Conservation (phyloP, 2,329 filamentous ascomycete species). For the Trichophyton simii region DNA sequence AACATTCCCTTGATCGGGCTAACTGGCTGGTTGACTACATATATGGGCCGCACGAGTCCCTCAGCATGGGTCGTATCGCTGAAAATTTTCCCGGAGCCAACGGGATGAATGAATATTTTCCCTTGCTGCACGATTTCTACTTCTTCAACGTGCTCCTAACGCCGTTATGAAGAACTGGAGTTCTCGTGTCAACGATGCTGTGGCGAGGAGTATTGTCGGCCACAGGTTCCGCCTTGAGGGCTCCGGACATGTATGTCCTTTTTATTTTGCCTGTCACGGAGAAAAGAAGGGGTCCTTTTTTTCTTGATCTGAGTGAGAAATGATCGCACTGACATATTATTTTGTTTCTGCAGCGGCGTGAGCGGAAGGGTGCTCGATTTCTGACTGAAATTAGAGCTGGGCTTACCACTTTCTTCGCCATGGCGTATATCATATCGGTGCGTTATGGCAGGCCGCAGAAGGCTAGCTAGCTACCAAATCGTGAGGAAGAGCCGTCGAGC, state of each 20-base stretch:
- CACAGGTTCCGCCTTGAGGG: conserved; percentile 69
- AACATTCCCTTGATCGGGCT: neutral
- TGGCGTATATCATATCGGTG: conserved; percentile 68
- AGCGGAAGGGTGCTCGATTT: conserved; percentile 64
- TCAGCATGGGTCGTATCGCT: neutral
- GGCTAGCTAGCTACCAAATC: neutral
- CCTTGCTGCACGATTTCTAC: neutral
- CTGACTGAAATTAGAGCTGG: conserved; percentile 76
- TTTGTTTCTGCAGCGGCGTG: conserved; percentile 41
- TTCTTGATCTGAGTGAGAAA: neutral
- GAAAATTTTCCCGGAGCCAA: neutral
- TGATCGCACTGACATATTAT: conserved; percentile 4
- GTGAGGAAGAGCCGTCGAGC: neutral
- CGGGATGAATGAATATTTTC: neutral
- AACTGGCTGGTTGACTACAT: too few relatives aligned
- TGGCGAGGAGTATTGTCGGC: conserved; percentile 55
- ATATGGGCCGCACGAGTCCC: neutral
- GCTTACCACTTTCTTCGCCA: conserved; percentile 64
- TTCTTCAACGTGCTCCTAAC: too few relatives aligned
- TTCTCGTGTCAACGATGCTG: conserved; percentile 41
- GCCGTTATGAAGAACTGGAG: conserved; percentile 27
- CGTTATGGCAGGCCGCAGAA: conserved; percentile 34
- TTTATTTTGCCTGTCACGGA: conserved; percentile 17
- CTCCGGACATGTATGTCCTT: conserved; percentile 55
- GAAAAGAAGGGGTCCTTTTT: neutral